These are phyloP conservation scores for Gleditsia sinensis DNA, from an alignment of 306 rosid species.

Conservation along the genomic window DNA sequence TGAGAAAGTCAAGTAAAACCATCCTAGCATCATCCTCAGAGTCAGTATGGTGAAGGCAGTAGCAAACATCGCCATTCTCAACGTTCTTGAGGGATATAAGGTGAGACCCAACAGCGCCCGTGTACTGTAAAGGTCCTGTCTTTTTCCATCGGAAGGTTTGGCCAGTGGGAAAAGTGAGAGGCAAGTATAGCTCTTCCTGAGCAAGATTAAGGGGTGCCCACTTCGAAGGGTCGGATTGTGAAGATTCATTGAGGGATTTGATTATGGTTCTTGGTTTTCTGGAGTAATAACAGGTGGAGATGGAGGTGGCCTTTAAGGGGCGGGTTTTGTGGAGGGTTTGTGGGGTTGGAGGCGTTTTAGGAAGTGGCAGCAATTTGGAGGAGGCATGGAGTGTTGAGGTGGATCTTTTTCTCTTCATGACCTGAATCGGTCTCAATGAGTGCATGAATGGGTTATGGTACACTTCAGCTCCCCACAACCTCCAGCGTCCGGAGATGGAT, in stretches of 20 bases:
- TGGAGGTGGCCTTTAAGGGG: slow-evolving; percentile 20
- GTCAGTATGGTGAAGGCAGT: slow-evolving; percentile 55
- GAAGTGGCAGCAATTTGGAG: slow-evolving; percentile 35
- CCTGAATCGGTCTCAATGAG: slow-evolving; percentile 14
- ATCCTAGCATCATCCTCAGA: slow-evolving; percentile 36
- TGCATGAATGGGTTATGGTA: slow-evolving; percentile 29
- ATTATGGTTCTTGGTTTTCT: slow-evolving; percentile 37
- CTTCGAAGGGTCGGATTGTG: slow-evolving; percentile 11
- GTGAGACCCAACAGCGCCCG: slow-evolving; percentile 78
- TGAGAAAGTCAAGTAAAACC: slow-evolving; percentile 73
- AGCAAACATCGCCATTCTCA: slow-evolving; percentile 68
- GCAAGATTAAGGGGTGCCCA: slow-evolving; percentile 66
- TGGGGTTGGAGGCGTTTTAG: slow-evolving; percentile 53
- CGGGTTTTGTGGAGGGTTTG: slow-evolving; percentile 35
- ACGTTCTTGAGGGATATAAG: slow-evolving; percentile 76
- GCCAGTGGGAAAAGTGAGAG: slow-evolving; percentile 96
- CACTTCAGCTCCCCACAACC: neutral
- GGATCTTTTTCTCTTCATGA: slow-evolving; percentile 56
- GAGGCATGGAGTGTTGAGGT: slow-evolving; percentile 29
- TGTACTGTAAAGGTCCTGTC: slow-evolving; percentile 70
- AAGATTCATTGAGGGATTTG: slow-evolving; percentile 11
- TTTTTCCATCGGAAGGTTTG: slow-evolving; percentile 93
- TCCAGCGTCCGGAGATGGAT: neutral
- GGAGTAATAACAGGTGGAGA: slow-evolving; percentile 24
- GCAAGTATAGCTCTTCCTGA: slow-evolving; percentile 70